Conservation (phyloP, 2,329 filamentous ascomycete species). For the Colletotrichum coccodes region DNA sequence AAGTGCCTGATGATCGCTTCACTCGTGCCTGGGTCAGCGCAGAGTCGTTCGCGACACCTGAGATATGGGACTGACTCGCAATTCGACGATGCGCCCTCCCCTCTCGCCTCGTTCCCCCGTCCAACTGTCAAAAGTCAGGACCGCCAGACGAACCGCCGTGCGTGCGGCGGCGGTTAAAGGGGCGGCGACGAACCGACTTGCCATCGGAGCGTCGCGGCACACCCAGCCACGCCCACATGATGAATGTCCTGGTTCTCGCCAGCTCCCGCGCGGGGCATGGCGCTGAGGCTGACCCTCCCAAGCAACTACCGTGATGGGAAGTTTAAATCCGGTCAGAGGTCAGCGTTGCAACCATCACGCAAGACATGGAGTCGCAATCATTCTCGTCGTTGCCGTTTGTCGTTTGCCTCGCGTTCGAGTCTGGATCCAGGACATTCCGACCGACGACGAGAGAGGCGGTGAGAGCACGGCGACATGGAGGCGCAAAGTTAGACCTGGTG, state of each 20-base stretch:
- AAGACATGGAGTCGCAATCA: conserved; percentile 27
- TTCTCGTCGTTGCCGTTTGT: background rate
- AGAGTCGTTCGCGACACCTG: conserved; percentile 17
- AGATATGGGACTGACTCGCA: conserved; percentile 19
- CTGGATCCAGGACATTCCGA: conserved; percentile 7
- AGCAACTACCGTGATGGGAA: conserved; percentile 1
- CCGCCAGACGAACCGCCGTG: conserved; percentile 16
- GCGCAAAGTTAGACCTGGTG: conserved; percentile 7
- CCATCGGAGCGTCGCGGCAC: conserved; percentile 6
- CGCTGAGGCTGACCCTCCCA: conserved; percentile 26
- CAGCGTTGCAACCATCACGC: conserved; percentile 32
- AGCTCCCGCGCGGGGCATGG: conserved; percentile 25
- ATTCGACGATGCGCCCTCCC: conserved; percentile 21
- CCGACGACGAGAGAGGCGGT: conserved; percentile 18
- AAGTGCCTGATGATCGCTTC: conserved; percentile 31
- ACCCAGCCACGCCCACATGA: conserved; percentile 19
- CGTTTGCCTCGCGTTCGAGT: background rate
- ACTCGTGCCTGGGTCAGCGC: conserved; percentile 29
- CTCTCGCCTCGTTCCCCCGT: background rate
- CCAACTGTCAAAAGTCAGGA: conserved; percentile 4
- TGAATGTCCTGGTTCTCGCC: conserved; percentile 8
- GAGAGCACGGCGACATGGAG: conserved; percentile 5
- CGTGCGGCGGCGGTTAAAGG: conserved; percentile 1
- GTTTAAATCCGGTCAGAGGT: conserved; percentile 1
- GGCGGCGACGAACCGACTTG: conserved; percentile 10